Percentiles rank a stretch among this genome's conserved stretches.
phyloP scores from a whole-genome alignment of 129 eudicot species.

The Centaurea solstitialis region DNA sequence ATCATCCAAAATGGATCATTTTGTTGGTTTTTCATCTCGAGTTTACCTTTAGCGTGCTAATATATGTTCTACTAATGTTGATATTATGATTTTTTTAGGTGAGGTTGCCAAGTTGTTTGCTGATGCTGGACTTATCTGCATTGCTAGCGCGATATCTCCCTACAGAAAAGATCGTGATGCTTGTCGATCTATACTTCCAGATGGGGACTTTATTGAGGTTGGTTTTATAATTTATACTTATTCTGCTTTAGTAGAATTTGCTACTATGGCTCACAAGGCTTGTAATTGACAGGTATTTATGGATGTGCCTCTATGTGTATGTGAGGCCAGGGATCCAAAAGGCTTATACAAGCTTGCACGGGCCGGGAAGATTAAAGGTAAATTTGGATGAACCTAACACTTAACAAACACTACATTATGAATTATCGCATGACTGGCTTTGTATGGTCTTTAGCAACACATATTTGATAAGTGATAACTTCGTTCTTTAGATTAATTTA shows the following conservation, averaged over 20 bases:
- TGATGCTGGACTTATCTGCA: conserved; percentile 95
- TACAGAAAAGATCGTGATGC: conserved; percentile 89
- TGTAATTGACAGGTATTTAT: conserved; percentile 62
- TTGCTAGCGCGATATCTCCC: conserved; percentile 94
- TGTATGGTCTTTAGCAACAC: neutral
- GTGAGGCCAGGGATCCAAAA: conserved; percentile 95
- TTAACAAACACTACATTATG: neutral
- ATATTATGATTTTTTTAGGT: conserved; percentile 41
- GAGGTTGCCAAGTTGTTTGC: conserved; percentile 97
- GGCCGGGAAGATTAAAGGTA: conserved; percentile 95
- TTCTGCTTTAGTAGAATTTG: neutral
- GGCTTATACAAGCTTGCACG: conserved; percentile 96
- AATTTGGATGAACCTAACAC: neutral
- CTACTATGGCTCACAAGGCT: conserved; percentile 4
- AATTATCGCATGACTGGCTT: neutral
- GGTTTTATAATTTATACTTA: conserved; percentile 1
- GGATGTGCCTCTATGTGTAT: conserved; percentile 85
- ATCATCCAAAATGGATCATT: neutral
- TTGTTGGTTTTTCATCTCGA: neutral
- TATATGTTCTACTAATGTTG: neutral
- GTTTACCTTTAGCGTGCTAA: neutral
- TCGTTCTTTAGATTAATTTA: neutral
- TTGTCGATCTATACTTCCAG: conserved; percentile 74
- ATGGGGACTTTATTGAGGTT: conserved; percentile 96
- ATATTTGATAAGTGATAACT: neutral